Percentiles rank a stretch among this genome's conserved stretches.
Evolutionary conservation across 2,329 filamentous ascomycete genomes (phyloP).

Genomic region (Aspergillus puulaauensis): DNA sequence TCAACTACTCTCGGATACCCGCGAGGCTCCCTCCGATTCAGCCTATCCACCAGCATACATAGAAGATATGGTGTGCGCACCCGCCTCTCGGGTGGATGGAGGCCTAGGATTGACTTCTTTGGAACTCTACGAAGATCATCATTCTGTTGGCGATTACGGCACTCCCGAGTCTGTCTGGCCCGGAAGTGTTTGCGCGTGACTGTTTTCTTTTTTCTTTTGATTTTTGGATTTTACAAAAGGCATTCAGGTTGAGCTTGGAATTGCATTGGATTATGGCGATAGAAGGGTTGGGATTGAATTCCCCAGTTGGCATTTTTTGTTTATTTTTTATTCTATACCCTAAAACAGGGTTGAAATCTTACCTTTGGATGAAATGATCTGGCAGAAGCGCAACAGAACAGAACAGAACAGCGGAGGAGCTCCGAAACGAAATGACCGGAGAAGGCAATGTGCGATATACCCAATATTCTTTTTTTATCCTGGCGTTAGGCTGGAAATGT

Average conservation of each 20-base stretch:
- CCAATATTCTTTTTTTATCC: constrained; percentile 1
- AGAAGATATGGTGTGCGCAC: constrained; percentile 33
- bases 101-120: constrained; percentile 26
- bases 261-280: constrained; percentile 12
- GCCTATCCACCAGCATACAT: constrained; percentile 39
- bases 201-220: neutral
- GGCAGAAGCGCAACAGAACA: neutral
- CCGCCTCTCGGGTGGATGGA: constrained; percentile 28
- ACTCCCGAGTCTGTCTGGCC: constrained; percentile 38
- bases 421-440: neutral
- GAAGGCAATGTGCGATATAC: neutral
- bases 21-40: constrained; percentile 34
- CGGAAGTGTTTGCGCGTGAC: constrained; percentile 25
- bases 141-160: constrained; percentile 34
- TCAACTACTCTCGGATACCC: constrained; percentile 33
- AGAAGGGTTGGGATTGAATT: constrained; percentile 7
- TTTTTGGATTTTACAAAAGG: constrained; percentile 7
- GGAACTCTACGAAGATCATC: constrained; percentile 33
- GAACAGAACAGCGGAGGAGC: neutral
- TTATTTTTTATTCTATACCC: neutral
- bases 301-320: constrained; percentile 3
- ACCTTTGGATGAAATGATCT: neutral
- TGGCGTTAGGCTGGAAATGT: neutral
- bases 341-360: neutral
- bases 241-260: constrained; percentile 12